Evolutionary conservation across 2,329 filamentous ascomycete species (phyloP), one percentile per base, ranked within the genome.

Genomic region (Colletotrichum sp.): DNA sequence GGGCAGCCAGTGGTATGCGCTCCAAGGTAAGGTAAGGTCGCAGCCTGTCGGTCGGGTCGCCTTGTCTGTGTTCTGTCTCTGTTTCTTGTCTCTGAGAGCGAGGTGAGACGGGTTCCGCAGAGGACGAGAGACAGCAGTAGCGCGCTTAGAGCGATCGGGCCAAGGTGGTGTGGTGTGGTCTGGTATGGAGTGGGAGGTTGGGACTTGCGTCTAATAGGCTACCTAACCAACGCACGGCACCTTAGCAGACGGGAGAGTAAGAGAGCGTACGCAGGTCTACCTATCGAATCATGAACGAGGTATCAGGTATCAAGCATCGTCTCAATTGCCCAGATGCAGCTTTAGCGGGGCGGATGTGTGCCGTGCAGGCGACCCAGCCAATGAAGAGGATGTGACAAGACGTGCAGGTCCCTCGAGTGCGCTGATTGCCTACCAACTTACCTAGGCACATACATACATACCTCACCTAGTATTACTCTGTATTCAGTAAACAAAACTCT

Each of bases 281-380:
- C 39, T 6, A 0, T 48, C 39, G 39, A 48, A 48, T 48, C 39
- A 48, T 48, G 39, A n/a, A 0, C 1, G 39, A 48, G 18, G 39
- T n/a, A 48, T 52, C 44, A 22, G n/a, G 44, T 52, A 52, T 52
- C 44, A 52, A 52, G 48, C 22, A 67, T 34, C 64, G 28, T 30
- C 39, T 28, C 64, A 67, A 67, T 22, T 67, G 26, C 44, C 28
- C 36, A 59, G 48, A 64, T 60, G 71, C 71, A 76, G 65, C 44
- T 69, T 44, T 57, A 60, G 65, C 71, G 70, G 74, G 64, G 71
- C 70, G 64, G 65, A 34, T 65, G 64, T 74, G 64, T 74, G 65
- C 65, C 70, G 64, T 74, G 74, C 74, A 69, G 65, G 36, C 52
- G 16, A 30, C 70, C 48, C 59, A 16, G 59, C 74, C 74, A 76